These are phyloP conservation scores for Nectriaceae sp. DNA, from an alignment of 2,329 filamentous ascomycete species.

Conservation along the genomic window DNA sequence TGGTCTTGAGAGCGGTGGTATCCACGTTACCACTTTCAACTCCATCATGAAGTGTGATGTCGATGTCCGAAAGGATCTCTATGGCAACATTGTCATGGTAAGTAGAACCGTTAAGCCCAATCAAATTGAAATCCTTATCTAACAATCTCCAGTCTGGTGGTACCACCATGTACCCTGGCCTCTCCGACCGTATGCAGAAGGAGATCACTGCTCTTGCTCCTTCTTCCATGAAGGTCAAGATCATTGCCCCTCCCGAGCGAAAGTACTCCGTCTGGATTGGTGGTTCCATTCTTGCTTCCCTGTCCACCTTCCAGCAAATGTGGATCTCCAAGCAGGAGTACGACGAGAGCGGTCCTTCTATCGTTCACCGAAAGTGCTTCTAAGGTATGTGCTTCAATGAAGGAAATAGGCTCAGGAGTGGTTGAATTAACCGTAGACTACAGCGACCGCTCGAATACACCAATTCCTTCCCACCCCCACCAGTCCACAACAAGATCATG, in stretches of 20 bases:
- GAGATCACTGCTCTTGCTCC: conserved; percentile 99
- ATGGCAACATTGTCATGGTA: conserved; percentile 99
- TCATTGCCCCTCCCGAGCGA: conserved; percentile 99
- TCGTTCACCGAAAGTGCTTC: conserved; percentile 99
- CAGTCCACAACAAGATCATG: conserved; percentile 44
- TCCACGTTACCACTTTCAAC: conserved; percentile 99
- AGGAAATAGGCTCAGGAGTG: not conserved
- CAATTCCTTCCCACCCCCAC: conserved; percentile 36
- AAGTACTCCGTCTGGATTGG: conserved; percentile 99
- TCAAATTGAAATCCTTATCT: no score
- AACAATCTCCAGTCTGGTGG: conserved; percentile 80
- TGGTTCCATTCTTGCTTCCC: conserved; percentile 99
- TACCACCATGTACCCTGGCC: conserved; percentile 99
- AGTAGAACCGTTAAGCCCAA: no score
- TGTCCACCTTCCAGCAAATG: conserved; percentile 99
- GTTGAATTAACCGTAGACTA: conserved; percentile 23
- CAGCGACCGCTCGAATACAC: conserved; percentile 34
- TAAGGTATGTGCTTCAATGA: conserved; percentile 65
- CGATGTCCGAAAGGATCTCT: conserved; percentile 99
- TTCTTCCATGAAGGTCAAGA: conserved; percentile 99
- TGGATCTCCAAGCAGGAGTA: conserved; percentile 99
- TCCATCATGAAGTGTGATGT: conserved; percentile 99
- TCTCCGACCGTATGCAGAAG: conserved; percentile 99
- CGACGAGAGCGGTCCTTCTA: conserved; percentile 99
- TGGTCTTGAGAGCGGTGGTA: conserved; percentile 97